These are phyloP conservation scores for Amanita phalloides DNA, from an alignment of 768 basidiomycete species.

Conservation along the genomic window DNA sequence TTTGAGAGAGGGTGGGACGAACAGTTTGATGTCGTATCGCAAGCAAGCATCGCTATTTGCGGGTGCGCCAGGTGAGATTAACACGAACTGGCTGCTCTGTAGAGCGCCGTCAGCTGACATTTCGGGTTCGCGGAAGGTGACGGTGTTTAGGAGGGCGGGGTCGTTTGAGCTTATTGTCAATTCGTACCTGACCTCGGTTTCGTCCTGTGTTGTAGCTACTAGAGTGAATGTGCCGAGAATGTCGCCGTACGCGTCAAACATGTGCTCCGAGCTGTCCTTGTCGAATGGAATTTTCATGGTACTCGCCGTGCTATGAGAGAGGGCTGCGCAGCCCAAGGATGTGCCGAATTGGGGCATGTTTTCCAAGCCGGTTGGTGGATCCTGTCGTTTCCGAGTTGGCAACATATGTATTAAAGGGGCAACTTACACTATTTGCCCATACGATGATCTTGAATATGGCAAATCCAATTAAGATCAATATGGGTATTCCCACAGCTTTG, in stretches of 20 bases:
- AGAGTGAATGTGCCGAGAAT: conserved; percentile 42
- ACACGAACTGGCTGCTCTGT: conserved; percentile 23
- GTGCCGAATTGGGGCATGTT: conserved; percentile 44
- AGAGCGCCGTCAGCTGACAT: conserved; percentile 19
- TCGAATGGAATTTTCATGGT: conserved; percentile 29
- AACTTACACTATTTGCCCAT: conserved; percentile 40
- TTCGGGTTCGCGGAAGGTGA: conserved; percentile 26
- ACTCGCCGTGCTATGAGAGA: conserved; percentile 25
- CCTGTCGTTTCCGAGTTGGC: conserved; percentile 18
- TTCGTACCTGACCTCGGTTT: conserved; percentile 36
- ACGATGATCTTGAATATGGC: conserved; percentile 19
- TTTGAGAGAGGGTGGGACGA: conserved; percentile 37
- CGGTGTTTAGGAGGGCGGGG: conserved; percentile 24
- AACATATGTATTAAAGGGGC: background rate
- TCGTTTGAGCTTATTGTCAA: conserved; percentile 35
- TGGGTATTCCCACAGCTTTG: conserved; percentile 15
- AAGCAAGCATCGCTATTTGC: conserved; percentile 26
- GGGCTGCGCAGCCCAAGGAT: conserved; percentile 37
- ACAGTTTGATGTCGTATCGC: conserved; percentile 43
- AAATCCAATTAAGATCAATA: background rate
- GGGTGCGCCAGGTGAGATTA: conserved; percentile 24
- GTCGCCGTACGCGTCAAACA: conserved; percentile 34
- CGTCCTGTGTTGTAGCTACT: conserved; percentile 28
- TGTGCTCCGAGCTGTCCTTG: conserved; percentile 24
- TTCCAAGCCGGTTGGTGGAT: conserved; percentile 39